phyloP scores from a whole-genome alignment of 345 rosid species.

The Sisymbrium irio region DNA sequence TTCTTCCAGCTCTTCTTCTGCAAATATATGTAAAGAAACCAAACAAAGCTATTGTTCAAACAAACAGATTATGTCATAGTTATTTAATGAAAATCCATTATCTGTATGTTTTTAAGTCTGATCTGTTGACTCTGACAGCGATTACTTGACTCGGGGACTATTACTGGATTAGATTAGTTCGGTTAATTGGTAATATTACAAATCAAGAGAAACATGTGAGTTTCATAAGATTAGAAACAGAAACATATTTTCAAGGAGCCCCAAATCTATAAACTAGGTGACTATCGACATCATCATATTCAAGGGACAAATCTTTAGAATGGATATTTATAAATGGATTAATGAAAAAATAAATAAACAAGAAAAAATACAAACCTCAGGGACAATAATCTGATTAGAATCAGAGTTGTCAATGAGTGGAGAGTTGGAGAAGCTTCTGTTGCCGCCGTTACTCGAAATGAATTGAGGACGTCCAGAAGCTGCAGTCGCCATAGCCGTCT shows the following conservation, averaged over 20 bases:
- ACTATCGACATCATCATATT: neutral
- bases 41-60: neutral
- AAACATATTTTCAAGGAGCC: neutral
- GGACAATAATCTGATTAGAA: conserved; percentile 64
- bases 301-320: conserved; percentile 1
- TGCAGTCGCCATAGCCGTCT: conserved; percentile 39
- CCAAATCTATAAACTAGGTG: neutral
- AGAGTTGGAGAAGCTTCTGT: conserved; percentile 53
- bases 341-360: too few species aligned
- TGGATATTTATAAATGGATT: neutral
- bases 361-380: conserved; percentile 52
- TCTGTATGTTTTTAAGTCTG: neutral
- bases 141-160: neutral
- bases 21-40: conserved; percentile 18
- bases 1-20: conserved; percentile 95
- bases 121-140: conserved; percentile 18
- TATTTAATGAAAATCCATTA: neutral
- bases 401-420: conserved; percentile 64
- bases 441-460: conserved; percentile 59
- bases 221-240: neutral
- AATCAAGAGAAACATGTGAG: neutral
- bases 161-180: neutral
- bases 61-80: neutral
- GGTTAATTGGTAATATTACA: neutral
- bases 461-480: conserved; percentile 64